Percentiles rank a stretch among this genome's conserved stretches.
Evolutionary conservation across 305 asterid genomes (phyloP).

Genomic region (Euphrasia arctica): DNA sequence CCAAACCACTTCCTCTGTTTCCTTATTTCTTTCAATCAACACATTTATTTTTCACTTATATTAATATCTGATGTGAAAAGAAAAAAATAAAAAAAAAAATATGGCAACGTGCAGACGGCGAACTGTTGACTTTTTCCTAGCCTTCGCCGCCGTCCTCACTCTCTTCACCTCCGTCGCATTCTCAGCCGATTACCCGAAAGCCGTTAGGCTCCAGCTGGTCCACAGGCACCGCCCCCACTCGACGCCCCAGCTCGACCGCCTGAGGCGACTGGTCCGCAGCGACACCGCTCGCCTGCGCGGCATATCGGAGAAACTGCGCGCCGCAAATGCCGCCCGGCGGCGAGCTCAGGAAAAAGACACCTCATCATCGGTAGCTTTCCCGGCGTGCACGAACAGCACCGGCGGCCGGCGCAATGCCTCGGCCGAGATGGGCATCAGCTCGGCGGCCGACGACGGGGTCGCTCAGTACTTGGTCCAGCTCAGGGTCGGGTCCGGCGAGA

Average conservation of each 20-base stretch:
- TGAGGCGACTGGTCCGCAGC: slow-evolving; percentile 24
- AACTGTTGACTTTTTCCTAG: slow-evolving; percentile 3
- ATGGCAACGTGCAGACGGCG: slow-evolving; percentile 23
- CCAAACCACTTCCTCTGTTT: not conserved
- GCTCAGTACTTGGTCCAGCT: slow-evolving; percentile 51
- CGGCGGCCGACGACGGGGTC: slow-evolving; percentile 52
- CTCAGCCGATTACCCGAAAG: slow-evolving; percentile 15
- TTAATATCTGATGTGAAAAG: slow-evolving; percentile 5
- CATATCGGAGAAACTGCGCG: slow-evolving; percentile 23
- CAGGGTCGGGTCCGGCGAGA: slow-evolving; percentile 46
- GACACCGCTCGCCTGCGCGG: slow-evolving; percentile 34
- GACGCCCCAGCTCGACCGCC: slow-evolving; percentile 19
- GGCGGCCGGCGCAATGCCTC: slow-evolving; percentile 14
- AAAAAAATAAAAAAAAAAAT: no score
- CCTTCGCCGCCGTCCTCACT: slow-evolving; percentile 4
- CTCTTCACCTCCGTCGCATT: not conserved
- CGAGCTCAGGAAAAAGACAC: slow-evolving; percentile 10
- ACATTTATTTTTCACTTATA: not conserved
- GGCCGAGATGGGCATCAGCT: slow-evolving; percentile 32
- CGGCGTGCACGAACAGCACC: slow-evolving; percentile 26
- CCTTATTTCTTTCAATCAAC: not conserved
- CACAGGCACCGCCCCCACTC: slow-evolving; percentile 29
- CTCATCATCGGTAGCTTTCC: not conserved
- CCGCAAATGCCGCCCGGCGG: slow-evolving; percentile 18
- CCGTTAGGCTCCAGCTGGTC: slow-evolving; percentile 26